Conservation (phyloP, 495 filamentous ascomycete genomes). For the Penicillium simplicissimum region DNA sequence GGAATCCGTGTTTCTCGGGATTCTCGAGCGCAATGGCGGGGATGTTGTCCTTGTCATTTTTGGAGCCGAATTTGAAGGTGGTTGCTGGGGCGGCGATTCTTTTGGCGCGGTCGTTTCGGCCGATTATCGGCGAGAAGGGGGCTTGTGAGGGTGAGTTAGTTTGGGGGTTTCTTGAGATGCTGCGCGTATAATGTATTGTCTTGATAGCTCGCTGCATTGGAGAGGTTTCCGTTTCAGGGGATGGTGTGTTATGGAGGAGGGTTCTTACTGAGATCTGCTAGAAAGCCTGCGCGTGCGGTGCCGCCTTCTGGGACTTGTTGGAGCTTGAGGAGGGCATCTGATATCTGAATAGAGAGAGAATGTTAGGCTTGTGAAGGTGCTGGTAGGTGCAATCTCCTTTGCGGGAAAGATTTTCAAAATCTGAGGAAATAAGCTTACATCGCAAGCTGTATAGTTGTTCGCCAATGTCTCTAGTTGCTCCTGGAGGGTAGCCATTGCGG, state of each 20-base stretch:
- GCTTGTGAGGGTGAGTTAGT: constrained; percentile 11
- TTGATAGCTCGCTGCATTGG: background rate
- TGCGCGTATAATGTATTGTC: background rate
- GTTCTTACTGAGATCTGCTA: constrained; percentile 59
- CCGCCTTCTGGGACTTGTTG: constrained; percentile 46
- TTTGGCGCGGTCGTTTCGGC: constrained; percentile 29
- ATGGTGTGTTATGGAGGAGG: background rate
- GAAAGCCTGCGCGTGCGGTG: constrained; percentile 52
- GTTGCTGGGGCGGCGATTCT: constrained; percentile 59
- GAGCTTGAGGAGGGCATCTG: constrained; percentile 63
- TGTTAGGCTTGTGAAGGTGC: background rate
- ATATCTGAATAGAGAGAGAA: constrained; percentile 42
- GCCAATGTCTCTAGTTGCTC: constrained; percentile 36
- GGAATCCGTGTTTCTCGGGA: constrained; percentile 36
- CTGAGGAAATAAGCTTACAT: constrained; percentile 32
- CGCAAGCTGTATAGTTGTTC: constrained; percentile 49
- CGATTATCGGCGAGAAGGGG: constrained; percentile 37
- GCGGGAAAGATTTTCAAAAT: no score
- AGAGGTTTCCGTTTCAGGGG: no score
- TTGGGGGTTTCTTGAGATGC: background rate
- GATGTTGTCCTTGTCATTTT: constrained; percentile 29
- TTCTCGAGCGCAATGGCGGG: constrained; percentile 29
- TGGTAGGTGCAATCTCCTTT: background rate
- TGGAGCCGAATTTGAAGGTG: constrained; percentile 64
- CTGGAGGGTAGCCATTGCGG: constrained; percentile 33